Percentiles rank a stretch among this genome's conserved stretches.
Conservation (phyloP, 257 asterid species). For the Petunia axillaris region DNA sequence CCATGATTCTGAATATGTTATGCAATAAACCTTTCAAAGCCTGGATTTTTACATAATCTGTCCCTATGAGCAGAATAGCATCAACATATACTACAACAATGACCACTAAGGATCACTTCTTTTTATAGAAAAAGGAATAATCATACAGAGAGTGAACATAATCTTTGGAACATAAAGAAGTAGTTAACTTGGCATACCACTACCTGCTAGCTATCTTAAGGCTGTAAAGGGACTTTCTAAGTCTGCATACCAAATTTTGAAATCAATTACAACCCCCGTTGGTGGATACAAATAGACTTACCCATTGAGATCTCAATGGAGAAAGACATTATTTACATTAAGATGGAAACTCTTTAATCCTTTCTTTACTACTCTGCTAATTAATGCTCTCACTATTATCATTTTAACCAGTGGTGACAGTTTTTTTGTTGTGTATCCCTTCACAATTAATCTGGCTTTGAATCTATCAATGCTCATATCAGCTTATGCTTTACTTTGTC, state of each 20-base stretch:
- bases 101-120: neutral
- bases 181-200: neutral
- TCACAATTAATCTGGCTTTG: neutral
- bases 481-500: neutral
- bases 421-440: neutral
- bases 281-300: too few species aligned
- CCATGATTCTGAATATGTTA: neutral
- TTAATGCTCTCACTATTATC: neutral
- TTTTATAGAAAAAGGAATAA: neutral
- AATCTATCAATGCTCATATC: neutral
- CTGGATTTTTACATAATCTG: neutral
- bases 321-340: too few species aligned
- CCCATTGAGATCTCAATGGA: too few species aligned
- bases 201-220: too few species aligned
- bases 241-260: neutral
- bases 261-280: too few species aligned
- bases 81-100: neutral
- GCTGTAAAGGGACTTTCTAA: neutral
- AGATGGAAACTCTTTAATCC: neutral
- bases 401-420: neutral
- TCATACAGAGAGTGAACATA: neutral
- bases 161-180: neutral
- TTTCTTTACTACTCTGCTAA: neutral
- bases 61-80: neutral
- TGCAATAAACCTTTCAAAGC: neutral